phyloP scores from a whole-genome alignment of 2,329 filamentous ascomycete genomes.

The Zelopaecilomyces penicillatus region DNA sequence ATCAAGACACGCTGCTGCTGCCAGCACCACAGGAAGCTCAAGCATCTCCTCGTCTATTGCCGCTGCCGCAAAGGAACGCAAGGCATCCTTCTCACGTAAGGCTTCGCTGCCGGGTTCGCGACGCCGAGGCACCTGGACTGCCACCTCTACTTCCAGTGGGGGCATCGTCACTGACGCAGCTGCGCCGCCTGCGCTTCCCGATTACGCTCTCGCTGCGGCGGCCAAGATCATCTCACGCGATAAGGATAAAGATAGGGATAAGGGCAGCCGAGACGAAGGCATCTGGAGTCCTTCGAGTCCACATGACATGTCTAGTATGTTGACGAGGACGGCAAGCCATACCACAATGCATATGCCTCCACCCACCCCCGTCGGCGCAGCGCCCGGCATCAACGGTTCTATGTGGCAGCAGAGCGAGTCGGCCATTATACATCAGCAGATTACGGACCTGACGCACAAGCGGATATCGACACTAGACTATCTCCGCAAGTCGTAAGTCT shows the following conservation, averaged over 20 bases:
- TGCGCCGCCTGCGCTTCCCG: slow-evolving; percentile 44
- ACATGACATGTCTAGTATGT: slow-evolving; percentile 5
- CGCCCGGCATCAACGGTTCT: slow-evolving; percentile 3
- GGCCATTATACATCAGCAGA: slow-evolving; percentile 47
- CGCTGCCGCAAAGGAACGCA: slow-evolving; percentile 33
- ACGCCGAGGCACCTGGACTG: slow-evolving; percentile 28
- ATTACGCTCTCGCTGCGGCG: slow-evolving; percentile 43
- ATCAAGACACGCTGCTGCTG: slow-evolving; percentile 1
- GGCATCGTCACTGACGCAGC: slow-evolving; percentile 35
- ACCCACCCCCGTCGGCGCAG: slow-evolving; percentile 9
- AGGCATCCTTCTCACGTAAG: slow-evolving; percentile 46
- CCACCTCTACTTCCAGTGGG: slow-evolving; percentile 27
- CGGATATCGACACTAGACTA: slow-evolving; percentile 92
- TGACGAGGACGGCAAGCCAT: slow-evolving; percentile 7
- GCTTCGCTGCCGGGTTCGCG: slow-evolving; percentile 42
- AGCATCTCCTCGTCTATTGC: slow-evolving; percentile 8
- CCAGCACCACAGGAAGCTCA: slow-evolving; percentile 17
- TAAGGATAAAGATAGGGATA: slow-evolving; percentile 5
- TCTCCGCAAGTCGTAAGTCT: slow-evolving; percentile 74
- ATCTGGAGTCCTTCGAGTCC: slow-evolving; percentile 11
- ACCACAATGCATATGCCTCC: slow-evolving; percentile 12
- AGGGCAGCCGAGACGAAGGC: slow-evolving; percentile 11
- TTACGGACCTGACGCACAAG: slow-evolving; percentile 84
- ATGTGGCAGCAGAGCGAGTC: slow-evolving; percentile 37
- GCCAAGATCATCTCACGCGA: slow-evolving; percentile 31